Percentiles rank a stretch among this genome's conserved stretches.
These are phyloP conservation scores for Lachancea fermentati DNA, from an alignment of 805 yeast genomes.

Conservation along the genomic window DNA sequence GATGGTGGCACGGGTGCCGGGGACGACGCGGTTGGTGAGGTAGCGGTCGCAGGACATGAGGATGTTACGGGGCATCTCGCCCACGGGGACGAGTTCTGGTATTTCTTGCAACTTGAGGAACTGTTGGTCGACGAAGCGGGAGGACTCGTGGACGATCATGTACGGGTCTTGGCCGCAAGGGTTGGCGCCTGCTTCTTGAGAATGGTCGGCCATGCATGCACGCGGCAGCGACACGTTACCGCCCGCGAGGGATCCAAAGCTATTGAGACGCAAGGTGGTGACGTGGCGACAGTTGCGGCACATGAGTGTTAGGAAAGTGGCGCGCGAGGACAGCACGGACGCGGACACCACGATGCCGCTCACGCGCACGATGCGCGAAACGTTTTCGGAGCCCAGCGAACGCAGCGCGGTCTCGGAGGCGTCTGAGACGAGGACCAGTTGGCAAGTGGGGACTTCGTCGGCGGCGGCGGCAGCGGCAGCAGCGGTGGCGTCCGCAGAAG, in stretches of 20 bases:
- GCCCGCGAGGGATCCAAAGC: slow-evolving; percentile 32
- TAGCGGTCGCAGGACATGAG: slow-evolving; percentile 83
- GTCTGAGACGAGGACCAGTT: slow-evolving; percentile 67
- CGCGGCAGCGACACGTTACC: slow-evolving; percentile 29
- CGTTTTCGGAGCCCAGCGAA: slow-evolving; percentile 78
- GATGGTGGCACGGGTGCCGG: slow-evolving; percentile 90
- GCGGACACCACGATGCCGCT: slow-evolving; percentile 93
- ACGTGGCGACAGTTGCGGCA: slow-evolving; percentile 87
- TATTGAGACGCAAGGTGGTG: slow-evolving; percentile 44
- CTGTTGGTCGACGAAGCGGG: slow-evolving; percentile 93
- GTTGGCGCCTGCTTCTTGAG: slow-evolving; percentile 24
- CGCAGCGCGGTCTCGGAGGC: slow-evolving; percentile 71
- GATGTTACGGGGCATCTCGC: slow-evolving; percentile 96
- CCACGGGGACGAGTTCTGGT: slow-evolving; percentile 99
- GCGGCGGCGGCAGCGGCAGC: slow-evolving; percentile 13
- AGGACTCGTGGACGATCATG: slow-evolving; percentile 86
- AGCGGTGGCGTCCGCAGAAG: slow-evolving; percentile 8
- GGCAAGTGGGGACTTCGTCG: slow-evolving; percentile 66
- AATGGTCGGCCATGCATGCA: slow-evolving; percentile 27
- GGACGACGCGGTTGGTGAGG: slow-evolving; percentile 83
- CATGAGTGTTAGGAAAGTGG: slow-evolving; percentile 75
- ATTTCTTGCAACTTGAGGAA: slow-evolving; percentile 88
- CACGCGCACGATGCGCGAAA: slow-evolving; percentile 81
- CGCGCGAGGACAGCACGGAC: slow-evolving; percentile 81
- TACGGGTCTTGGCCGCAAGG: slow-evolving; percentile 90